phyloP scores from a whole-genome alignment of 306 rosid genomes.

The Luffa aegyptiaca region DNA sequence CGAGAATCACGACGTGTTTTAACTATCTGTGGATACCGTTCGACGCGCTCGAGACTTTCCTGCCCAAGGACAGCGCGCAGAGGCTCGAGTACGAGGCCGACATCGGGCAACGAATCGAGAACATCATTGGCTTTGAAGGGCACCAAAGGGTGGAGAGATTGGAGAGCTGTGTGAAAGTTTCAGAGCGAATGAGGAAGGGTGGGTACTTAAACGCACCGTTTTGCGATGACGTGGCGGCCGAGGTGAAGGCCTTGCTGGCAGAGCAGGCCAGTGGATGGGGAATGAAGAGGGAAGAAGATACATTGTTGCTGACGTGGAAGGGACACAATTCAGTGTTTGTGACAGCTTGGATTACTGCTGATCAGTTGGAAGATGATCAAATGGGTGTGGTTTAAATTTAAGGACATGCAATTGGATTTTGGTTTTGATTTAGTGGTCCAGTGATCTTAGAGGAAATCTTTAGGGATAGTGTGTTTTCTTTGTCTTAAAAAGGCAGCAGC shows the following conservation, averaged over 20 bases:
- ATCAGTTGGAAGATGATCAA: constrained; percentile 23
- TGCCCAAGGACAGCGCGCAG: constrained; percentile 70
- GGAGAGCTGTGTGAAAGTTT: constrained; percentile 40
- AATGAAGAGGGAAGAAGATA: constrained; percentile 81
- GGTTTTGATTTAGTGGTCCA: neutral
- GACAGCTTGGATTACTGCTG: constrained; percentile 64
- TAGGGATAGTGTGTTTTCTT: neutral
- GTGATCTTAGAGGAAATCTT: neutral
- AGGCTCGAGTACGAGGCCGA: constrained; percentile 84
- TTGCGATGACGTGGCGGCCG: constrained; percentile 50
- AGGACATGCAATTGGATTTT: neutral
- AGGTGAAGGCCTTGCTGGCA: constrained; percentile 69
- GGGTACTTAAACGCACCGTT: constrained; percentile 50
- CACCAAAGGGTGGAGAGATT: constrained; percentile 59
- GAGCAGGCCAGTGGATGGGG: constrained; percentile 99
- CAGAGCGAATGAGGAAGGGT: constrained; percentile 45
- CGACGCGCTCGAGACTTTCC: constrained; percentile 80
- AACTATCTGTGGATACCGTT: constrained; percentile 93
- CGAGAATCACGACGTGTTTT: constrained; percentile 68
- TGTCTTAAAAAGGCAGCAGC: neutral
- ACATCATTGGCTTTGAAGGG: constrained; percentile 67
- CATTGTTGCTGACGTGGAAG: constrained; percentile 88
- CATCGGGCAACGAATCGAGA: constrained; percentile 78
- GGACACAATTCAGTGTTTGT: constrained; percentile 88
- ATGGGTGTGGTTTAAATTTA: constrained; percentile 12